Conservation (phyloP, 345 rosid genomes). For the Noccaea caerulescens region DNA sequence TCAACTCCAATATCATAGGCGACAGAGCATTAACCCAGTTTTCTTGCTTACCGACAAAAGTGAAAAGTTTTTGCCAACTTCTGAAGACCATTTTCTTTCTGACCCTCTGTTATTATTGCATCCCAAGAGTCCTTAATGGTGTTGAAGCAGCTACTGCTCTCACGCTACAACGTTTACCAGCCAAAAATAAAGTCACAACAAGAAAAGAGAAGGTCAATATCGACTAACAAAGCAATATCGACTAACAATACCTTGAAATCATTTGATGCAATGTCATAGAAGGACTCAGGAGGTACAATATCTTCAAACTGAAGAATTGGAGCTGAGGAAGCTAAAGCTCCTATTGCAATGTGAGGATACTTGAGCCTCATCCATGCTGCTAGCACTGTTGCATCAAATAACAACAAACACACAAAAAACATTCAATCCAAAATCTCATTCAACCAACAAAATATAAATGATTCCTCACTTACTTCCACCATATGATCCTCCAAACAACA, state of each 20-base stretch:
- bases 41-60: conserved; percentile 66
- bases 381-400: conserved; percentile 62
- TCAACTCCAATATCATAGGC: conserved; percentile 19
- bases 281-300: conserved; percentile 81
- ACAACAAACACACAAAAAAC: conserved; percentile 6
- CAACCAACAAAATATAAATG: neutral
- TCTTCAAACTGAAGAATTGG: conserved; percentile 95
- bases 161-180: conserved; percentile 54
- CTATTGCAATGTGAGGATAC: conserved; percentile 88
- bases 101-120: conserved; percentile 60
- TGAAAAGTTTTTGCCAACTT: conserved; percentile 65
- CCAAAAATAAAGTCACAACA: neutral
- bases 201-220: conserved; percentile 10
- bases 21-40: neutral
- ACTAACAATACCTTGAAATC: conserved; percentile 81
- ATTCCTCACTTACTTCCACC: conserved; percentile 79
- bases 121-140: conserved; percentile 82
- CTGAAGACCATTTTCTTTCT: conserved; percentile 70
- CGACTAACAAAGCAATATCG: conserved; percentile 6
- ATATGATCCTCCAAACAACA: conserved; percentile 93
- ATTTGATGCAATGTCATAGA: conserved; percentile 81
- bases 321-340: conserved; percentile 93
- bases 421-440: conserved; percentile 14
- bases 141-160: conserved; percentile 81
- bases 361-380: conserved; percentile 99